Conservation (phyloP, 495 filamentous ascomycete species). For the Thozetella sp. region DNA sequence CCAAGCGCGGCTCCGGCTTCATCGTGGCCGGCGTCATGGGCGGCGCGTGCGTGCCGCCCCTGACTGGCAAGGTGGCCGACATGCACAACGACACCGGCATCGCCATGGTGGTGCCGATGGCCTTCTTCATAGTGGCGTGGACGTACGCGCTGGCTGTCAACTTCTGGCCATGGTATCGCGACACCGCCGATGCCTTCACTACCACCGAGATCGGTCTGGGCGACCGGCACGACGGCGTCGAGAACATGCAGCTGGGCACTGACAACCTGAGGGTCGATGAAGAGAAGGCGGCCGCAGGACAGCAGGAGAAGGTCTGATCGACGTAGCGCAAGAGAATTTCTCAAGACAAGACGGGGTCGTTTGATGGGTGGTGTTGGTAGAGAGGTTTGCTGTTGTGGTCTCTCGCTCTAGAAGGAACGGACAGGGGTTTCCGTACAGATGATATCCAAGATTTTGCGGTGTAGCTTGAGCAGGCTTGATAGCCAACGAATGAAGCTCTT, state of each 20-base stretch:
- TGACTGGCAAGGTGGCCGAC: slow-evolving; percentile 62
- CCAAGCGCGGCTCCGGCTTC: slow-evolving; percentile 68
- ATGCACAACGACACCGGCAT: slow-evolving; percentile 25
- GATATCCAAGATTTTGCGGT: no score
- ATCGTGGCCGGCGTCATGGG: slow-evolving; percentile 66
- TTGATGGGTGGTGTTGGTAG: no score
- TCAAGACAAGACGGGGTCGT: no score
- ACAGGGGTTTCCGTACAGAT: no score
- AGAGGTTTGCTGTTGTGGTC: no score
- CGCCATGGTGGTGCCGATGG: slow-evolving; percentile 43
- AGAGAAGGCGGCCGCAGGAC: slow-evolving; percentile 19
- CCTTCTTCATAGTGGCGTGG: slow-evolving; percentile 41
- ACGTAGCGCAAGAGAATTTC: no score
- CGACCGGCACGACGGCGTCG: slow-evolving; percentile 10
- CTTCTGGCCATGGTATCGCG: slow-evolving; percentile 60
- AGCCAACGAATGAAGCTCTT: no score
- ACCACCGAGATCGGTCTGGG: slow-evolving; percentile 53
- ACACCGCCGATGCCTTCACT: slow-evolving; percentile 61
- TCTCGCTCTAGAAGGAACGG: no score
- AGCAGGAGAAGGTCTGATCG: slow-evolving; percentile 8
- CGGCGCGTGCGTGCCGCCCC: slow-evolving; percentile 65
- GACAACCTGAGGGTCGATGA: slow-evolving; percentile 27
- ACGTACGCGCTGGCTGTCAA: slow-evolving; percentile 45
- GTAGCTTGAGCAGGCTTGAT: no score
- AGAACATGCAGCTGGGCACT: slow-evolving; percentile 21